Evolutionary conservation across 1,284 basidiomycete genomes (phyloP), one percentile per base, ranked within the genome.

Genomic region (Puccinia coronata): DNA sequence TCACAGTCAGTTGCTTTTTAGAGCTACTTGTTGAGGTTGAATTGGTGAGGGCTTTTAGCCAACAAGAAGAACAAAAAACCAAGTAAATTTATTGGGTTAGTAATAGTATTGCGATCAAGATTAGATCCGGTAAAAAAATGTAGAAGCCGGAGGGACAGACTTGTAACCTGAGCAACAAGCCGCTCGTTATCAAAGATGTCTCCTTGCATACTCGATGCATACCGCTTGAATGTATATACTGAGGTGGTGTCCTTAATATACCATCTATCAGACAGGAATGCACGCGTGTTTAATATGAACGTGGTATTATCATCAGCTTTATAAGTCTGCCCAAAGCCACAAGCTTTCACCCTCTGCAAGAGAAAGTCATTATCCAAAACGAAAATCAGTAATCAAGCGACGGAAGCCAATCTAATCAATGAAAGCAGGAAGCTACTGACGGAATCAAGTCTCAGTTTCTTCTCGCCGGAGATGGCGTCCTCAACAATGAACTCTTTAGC

Each of bases 301-400:
- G 34, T 77, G 57, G 75, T 67, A 23, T 43, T 49, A 69, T 77
- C 63, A 67, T 77, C 75, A 23, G 75, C 75, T 11, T 63, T 23
- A n/a, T 63, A 77, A n/a, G 47, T 49, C 25, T 59, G 57, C 31
- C 31, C 59, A 25, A 63, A 49, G 23, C 75, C 75, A 63, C 75
- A 77, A 2, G n/a, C 23, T 14, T 59, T n/a, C 2, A 61, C 41
- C 39, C 31, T 20, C 53, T 57, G 12, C 23, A 59, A 25, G 36
- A 51, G 8, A 18, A 34, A 25, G n/a, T n/a, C 18, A 57, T 28
- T 31, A 12, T 4, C 1, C 12, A 57, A 57, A 61, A 61, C 41
- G 16, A 36, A 55, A 75, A 75, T 36, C 28, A 41, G 57, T 41
- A 34, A 59, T 63, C 31, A 74, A n/a, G n/a, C n/a, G 23, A 34